Evolutionary conservation across 805 yeast genomes (phyloP).

Genomic region (Suhomyces tanzawaensis): DNA sequence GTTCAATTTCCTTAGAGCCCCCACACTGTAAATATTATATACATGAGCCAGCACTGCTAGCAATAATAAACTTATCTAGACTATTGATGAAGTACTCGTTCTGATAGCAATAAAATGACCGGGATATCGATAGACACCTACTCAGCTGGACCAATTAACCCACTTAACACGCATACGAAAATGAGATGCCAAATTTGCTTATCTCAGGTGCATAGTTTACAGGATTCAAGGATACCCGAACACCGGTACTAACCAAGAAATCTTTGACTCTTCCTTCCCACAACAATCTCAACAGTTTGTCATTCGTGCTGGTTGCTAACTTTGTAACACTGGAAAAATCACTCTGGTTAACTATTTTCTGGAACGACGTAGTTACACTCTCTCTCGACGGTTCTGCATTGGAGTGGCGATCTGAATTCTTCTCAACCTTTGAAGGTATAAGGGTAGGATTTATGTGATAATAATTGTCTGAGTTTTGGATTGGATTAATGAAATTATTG

Average conservation of each 20-base stretch:
- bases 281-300: slow-evolving; percentile 56
- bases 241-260: slow-evolving; percentile 75
- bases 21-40: too few relatives aligned
- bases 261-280: slow-evolving; percentile 91
- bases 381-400: slow-evolving; percentile 13
- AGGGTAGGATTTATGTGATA: slow-evolving; percentile 28
- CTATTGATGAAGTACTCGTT: neutral
- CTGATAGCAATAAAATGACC: neutral
- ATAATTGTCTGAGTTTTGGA: slow-evolving; percentile 22
- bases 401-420: slow-evolving; percentile 15
- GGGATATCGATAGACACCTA: too few relatives aligned
- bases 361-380: slow-evolving; percentile 51
- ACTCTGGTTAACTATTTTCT: slow-evolving; percentile 48
- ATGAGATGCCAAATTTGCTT: slow-evolving; percentile 54
- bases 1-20: neutral
- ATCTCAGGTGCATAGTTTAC: slow-evolving; percentile 45
- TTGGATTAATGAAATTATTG: slow-evolving; percentile 17
- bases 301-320: slow-evolving; percentile 65
- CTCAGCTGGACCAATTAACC: neutral
- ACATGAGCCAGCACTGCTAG: too few relatives aligned
- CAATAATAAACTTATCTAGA: neutral
- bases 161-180: slow-evolving; percentile 56
- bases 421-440: slow-evolving; percentile 6
- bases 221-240: slow-evolving; percentile 44
- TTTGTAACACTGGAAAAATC: slow-evolving; percentile 71